Percentiles rank a stretch among this genome's conserved stretches.
These are phyloP conservation scores for Globisporangium spiculum DNA, from an alignment of 352 stramenopile genomes.

Conservation along the genomic window DNA sequence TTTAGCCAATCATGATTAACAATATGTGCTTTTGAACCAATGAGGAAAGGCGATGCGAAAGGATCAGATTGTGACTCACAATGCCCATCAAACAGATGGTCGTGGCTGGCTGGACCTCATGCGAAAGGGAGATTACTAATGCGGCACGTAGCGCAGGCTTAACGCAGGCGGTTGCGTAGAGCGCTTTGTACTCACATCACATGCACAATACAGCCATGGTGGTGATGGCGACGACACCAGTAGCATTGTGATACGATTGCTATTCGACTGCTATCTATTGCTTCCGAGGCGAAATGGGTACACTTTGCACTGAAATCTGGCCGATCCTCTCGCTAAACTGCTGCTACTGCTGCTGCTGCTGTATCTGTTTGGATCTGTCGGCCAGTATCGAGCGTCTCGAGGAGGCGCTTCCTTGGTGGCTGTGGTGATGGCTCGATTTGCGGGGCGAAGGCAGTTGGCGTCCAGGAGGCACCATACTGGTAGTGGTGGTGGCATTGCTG, in stretches of 20 bases:
- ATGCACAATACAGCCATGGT: not conserved
- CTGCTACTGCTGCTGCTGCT: slow-evolving; percentile 9
- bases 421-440: slow-evolving; percentile 1
- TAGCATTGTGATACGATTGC: not conserved
- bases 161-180: not conserved
- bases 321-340: not conserved
- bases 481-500: not conserved
- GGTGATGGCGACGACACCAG: not conserved
- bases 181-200: not conserved
- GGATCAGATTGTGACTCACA: not conserved
- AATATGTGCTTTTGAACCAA: not conserved
- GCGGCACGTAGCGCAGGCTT: not conserved
- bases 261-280: not conserved
- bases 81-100: not conserved
- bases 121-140: not conserved
- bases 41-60: not conserved
- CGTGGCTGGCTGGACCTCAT: not conserved
- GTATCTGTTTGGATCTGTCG: slow-evolving; percentile 3
- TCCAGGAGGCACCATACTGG: not conserved
- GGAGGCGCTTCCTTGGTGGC: not conserved
- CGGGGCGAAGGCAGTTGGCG: slow-evolving; percentile 3
- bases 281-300: slow-evolving; percentile 11
- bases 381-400: slow-evolving; percentile 5
- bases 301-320: slow-evolving; percentile 7
- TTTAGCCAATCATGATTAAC: not conserved